Evolutionary conservation across 352 stramenopile genomes (phyloP).

Genomic region (Globisporangium abappressorium): DNA sequence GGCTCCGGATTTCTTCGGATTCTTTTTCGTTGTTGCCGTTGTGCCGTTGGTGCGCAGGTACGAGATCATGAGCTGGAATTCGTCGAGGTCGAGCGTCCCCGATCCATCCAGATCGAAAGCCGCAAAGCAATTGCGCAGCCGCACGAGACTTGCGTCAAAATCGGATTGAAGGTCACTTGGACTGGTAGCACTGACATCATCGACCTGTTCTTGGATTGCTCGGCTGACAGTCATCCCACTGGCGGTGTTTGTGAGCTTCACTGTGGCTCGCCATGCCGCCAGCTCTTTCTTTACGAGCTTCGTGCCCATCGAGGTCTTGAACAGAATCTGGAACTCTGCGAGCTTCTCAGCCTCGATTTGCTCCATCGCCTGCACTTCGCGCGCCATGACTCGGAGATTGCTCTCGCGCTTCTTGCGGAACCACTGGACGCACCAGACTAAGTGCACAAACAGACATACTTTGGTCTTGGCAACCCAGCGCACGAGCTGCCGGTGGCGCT

Average conservation of each 20-base stretch:
- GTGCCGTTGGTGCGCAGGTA: slow-evolving; percentile 25
- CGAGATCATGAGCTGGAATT: slow-evolving; percentile 50
- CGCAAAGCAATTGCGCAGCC: slow-evolving; percentile 41
- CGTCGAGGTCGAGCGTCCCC: slow-evolving; percentile 40
- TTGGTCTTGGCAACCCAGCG: slow-evolving; percentile 44
- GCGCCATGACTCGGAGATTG: slow-evolving; percentile 27
- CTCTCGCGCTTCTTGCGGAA: slow-evolving; percentile 27
- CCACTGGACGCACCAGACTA: slow-evolving; percentile 32
- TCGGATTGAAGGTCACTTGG: slow-evolving; percentile 1
- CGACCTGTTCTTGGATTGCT: neutral
- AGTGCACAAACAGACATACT: slow-evolving; percentile 42
- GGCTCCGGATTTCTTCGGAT: slow-evolving; percentile 11
- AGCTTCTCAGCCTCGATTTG: slow-evolving; percentile 21
- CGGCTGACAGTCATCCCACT: neutral
- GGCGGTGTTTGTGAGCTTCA: neutral
- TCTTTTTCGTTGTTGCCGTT: slow-evolving; percentile 15
- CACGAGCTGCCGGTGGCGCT: slow-evolving; percentile 21
- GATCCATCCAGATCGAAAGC: slow-evolving; percentile 51
- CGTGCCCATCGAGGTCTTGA: slow-evolving; percentile 30
- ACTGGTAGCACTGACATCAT: neutral
- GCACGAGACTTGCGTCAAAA: slow-evolving; percentile 8
- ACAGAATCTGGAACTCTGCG: slow-evolving; percentile 28
- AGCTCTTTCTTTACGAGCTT: slow-evolving; percentile 38
- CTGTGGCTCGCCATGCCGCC: slow-evolving; percentile 21
- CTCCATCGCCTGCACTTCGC: slow-evolving; percentile 27